Percentiles rank a stretch among this genome's conserved stretches.
These are phyloP conservation scores for Arthromyces matolae DNA, from an alignment of 768 basidiomycete species.

Conservation along the genomic window DNA sequence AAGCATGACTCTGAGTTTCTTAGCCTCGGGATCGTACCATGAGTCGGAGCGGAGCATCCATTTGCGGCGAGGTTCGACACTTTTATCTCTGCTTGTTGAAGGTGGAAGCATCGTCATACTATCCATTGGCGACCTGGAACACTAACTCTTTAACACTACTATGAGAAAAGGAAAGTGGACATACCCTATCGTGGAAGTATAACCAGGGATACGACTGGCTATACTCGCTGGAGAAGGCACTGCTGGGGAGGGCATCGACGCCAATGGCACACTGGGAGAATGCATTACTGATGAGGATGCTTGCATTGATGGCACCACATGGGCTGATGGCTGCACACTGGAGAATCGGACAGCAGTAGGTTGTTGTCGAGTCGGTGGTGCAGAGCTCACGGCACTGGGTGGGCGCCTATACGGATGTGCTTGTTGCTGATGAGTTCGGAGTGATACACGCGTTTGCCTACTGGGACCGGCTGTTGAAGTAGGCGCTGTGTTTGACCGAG, in stretches of 20 bases:
- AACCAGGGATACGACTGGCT: constrained; percentile 19
- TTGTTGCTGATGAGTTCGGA: constrained; percentile 10
- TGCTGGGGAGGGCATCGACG: constrained; percentile 21
- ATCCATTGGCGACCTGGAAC: constrained; percentile 20
- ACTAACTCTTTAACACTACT: constrained; percentile 3
- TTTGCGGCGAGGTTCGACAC: constrained; percentile 18
- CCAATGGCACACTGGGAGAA: constrained; percentile 14
- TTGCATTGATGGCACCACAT: constrained; percentile 21
- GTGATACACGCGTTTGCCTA: constrained; percentile 12
- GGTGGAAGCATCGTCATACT: constrained; percentile 12
- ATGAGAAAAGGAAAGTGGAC: constrained; percentile 6
- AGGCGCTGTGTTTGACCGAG: constrained; percentile 12
- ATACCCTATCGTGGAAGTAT: constrained; percentile 22
- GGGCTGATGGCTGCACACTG: constrained; percentile 17
- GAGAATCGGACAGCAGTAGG: constrained; percentile 25
- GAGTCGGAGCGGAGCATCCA: constrained; percentile 59
- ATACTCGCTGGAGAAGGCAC: constrained; percentile 20
- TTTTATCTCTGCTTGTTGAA: constrained; percentile 8
- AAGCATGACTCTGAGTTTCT: constrained; percentile 54
- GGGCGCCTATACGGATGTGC: constrained; percentile 16
- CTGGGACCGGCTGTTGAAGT: constrained; percentile 13
- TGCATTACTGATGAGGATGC: constrained; percentile 21
- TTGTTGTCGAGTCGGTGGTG: constrained; percentile 13
- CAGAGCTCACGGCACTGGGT: constrained; percentile 16
- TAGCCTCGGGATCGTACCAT: constrained; percentile 49